phyloP scores from a whole-genome alignment of 345 rosid species.

The Salix koriyanagi region DNA sequence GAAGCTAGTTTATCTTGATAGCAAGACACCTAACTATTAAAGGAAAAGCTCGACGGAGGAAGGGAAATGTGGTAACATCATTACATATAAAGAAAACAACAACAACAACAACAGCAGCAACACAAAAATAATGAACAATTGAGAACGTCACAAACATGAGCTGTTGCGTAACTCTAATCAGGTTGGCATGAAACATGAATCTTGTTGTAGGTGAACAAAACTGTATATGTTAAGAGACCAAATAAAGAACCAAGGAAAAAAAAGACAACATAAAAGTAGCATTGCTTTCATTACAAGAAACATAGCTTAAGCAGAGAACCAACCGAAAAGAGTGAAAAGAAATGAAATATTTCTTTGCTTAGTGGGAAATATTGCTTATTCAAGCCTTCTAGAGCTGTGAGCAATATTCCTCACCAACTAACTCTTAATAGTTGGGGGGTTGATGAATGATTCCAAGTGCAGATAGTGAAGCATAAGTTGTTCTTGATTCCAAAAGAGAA shows the following conservation, averaged over 20 bases:
- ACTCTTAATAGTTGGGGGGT: background rate
- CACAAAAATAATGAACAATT: background rate
- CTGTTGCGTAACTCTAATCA: background rate
- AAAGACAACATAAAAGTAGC: background rate
- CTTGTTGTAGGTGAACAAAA: background rate
- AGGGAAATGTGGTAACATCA: background rate
- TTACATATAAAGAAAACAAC: background rate
- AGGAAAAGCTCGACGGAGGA: too few species aligned
- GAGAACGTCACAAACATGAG: background rate
- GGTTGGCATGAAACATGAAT: background rate
- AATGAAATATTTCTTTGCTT: background rate
- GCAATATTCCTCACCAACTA: background rate
- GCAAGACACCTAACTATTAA: background rate
- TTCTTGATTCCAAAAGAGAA: constrained; percentile 8
- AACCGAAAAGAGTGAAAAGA: background rate
- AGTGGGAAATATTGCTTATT: background rate
- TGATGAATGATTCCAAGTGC: background rate
- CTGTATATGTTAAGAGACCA: background rate
- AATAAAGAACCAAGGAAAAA: background rate
- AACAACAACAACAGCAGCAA: too few species aligned
- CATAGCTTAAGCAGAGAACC: background rate
- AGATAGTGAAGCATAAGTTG: background rate
- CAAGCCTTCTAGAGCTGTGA: background rate
- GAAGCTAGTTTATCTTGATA: background rate
- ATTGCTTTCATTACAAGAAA: background rate